Percentiles rank a stretch among this genome's conserved stretches.
These are phyloP conservation scores for Microascus cirrosus DNA, from an alignment of 2,329 filamentous ascomycete genomes.

Conservation along the genomic window DNA sequence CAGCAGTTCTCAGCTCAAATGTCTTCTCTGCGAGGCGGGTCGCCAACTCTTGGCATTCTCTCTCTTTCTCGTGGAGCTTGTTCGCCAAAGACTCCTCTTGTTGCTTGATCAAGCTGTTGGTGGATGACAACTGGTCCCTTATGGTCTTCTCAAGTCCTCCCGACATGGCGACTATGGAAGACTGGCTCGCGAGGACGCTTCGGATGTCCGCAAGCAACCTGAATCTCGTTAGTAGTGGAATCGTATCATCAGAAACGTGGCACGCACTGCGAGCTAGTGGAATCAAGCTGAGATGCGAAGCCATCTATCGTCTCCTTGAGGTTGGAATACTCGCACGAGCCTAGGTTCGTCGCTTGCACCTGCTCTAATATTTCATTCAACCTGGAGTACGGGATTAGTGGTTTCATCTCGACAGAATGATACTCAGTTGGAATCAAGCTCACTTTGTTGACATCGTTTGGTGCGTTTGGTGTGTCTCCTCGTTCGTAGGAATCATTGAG, in stretches of 20 bases:
- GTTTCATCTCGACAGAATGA: background rate
- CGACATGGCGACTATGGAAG: background rate
- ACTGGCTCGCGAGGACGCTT: background rate
- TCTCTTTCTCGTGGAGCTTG: constrained; percentile 4
- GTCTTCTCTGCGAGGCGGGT: background rate
- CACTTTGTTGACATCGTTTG: background rate
- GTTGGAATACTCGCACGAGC: background rate
- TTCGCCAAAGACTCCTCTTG: background rate
- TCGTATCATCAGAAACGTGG: background rate
- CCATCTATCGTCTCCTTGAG: background rate
- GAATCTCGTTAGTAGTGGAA: background rate
- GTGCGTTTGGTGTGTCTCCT: background rate
- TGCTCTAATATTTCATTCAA: background rate
- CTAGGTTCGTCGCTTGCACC: background rate
- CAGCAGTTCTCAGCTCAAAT: constrained; percentile 1
- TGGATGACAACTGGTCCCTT: background rate
- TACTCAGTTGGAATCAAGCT: background rate
- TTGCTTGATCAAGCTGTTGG: background rate
- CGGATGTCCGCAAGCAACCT: constrained; percentile 1
- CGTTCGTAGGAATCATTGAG: background rate
- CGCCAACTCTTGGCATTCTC: constrained; percentile 7
- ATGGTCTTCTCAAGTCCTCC: background rate
- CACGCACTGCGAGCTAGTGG: background rate
- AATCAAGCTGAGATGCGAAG: background rate
- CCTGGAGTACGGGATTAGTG: background rate